phyloP scores from a whole-genome alignment of 441 rosid genomes.

The Corymbia citriodora region DNA sequence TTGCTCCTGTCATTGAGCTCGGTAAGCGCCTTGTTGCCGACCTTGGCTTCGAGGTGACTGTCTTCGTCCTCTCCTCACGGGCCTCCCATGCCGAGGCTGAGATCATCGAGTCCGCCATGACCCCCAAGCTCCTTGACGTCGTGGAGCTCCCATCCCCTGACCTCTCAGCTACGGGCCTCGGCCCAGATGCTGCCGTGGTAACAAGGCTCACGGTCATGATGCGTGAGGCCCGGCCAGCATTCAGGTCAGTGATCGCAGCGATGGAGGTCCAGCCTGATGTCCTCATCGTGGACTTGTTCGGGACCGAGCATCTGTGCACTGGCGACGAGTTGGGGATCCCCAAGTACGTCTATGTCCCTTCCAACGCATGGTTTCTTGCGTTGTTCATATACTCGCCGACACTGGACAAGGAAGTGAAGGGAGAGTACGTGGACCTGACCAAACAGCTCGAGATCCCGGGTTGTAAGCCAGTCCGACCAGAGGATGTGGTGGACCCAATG shows the following conservation, averaged over 20 bases:
- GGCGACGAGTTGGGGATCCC: neutral
- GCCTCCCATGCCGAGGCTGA: neutral
- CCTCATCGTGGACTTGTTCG: neutral
- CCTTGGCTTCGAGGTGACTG: neutral
- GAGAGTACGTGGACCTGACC: neutral
- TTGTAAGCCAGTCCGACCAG: neutral
- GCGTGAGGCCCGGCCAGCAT: neutral
- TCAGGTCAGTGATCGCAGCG: neutral
- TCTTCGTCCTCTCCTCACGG: neutral
- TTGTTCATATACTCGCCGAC: neutral
- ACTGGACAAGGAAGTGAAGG: neutral
- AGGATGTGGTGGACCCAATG: neutral
- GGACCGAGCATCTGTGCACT: neutral
- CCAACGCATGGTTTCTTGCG: neutral
- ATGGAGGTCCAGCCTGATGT: neutral
- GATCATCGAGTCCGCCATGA: neutral
- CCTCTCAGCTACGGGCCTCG: neutral
- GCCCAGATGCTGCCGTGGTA: neutral
- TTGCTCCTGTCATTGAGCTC: neutral
- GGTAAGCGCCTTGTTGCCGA: neutral
- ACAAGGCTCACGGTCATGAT: neutral
- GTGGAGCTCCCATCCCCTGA: neutral
- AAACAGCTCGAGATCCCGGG: neutral
- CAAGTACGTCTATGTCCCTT: neutral
- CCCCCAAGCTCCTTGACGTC: neutral